These are phyloP conservation scores for Aspergillus sp. DNA, from an alignment of 2,329 filamentous ascomycete genomes.

Conservation along the genomic window DNA sequence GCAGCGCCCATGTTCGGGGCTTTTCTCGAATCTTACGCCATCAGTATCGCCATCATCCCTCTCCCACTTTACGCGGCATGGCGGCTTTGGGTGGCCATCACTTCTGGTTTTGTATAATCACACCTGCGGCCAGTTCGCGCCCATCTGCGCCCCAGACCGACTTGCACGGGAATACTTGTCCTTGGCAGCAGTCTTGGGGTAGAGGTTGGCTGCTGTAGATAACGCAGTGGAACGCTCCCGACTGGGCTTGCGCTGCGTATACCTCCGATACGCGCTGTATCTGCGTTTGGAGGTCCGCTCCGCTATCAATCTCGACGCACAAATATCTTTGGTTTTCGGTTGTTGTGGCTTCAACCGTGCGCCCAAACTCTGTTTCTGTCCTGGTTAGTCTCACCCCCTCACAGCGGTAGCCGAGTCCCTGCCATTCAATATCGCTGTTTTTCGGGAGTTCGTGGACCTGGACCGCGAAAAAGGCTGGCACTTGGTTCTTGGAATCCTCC, in stretches of 20 bases:
- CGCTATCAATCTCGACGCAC: conserved; percentile 31
- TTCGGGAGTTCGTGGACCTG: conserved; percentile 77
- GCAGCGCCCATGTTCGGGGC: background rate
- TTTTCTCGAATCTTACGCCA: conserved; percentile 11
- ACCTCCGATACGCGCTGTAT: conserved; percentile 26
- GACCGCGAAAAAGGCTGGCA: conserved; percentile 70
- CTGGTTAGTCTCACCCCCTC: conserved; percentile 25
- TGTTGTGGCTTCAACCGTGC: conserved; percentile 22
- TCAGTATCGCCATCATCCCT: background rate
- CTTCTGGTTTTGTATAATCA: conserved; percentile 31
- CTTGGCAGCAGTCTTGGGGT: conserved; percentile 22
- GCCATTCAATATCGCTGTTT: conserved; percentile 78
- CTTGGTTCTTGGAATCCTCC: conserved; percentile 16
- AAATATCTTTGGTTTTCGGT: conserved; percentile 27
- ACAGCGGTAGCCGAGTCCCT: conserved; percentile 61
- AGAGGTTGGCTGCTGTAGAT: conserved; percentile 37
- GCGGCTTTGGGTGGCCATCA: background rate
- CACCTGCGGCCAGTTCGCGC: conserved; percentile 33
- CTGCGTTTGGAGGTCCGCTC: conserved; percentile 20
- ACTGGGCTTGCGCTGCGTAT: conserved; percentile 12
- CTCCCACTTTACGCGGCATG: background rate
- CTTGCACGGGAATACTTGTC: conserved; percentile 44
- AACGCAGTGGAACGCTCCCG: conserved; percentile 25
- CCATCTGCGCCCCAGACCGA: conserved; percentile 41
- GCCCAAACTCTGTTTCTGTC: conserved; percentile 15